These are phyloP conservation scores for Leccinum rimulosum DNA, from an alignment of 768 basidiomycete genomes.

Conservation along the genomic window DNA sequence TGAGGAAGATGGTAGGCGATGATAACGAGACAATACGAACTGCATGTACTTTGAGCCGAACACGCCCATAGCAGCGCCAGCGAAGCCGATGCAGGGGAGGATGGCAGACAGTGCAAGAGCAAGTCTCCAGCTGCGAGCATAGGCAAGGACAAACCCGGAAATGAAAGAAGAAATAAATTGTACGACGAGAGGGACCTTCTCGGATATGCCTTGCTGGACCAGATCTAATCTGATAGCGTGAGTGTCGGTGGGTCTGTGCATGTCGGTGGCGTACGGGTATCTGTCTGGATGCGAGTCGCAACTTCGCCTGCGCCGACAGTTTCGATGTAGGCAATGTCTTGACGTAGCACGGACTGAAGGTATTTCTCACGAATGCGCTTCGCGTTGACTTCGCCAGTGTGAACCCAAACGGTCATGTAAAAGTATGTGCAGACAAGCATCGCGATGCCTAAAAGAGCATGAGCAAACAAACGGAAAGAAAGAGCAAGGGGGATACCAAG, in stretches of 20 bases:
- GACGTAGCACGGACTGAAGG: slow-evolving; percentile 74
- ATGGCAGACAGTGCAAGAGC: slow-evolving; percentile 82
- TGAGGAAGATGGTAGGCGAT: slow-evolving; percentile 1
- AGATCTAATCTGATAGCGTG: slow-evolving; percentile 48
- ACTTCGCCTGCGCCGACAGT: slow-evolving; percentile 91
- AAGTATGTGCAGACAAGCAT: slow-evolving; percentile 71
- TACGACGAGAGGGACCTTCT: slow-evolving; percentile 75
- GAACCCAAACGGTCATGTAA: slow-evolving; percentile 70
- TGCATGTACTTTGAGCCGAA: slow-evolving; percentile 64
- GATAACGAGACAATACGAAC: slow-evolving; percentile 39
- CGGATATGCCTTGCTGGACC: slow-evolving; percentile 87
- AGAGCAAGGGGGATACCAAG: slow-evolving; percentile 50
- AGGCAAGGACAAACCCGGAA: slow-evolving; percentile 77
- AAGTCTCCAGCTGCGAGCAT: slow-evolving; percentile 70
- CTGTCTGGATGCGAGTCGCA: slow-evolving; percentile 87
- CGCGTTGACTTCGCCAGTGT: slow-evolving; percentile 80
- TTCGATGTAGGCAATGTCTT: slow-evolving; percentile 89
- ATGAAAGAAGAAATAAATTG: slow-evolving; percentile 69
- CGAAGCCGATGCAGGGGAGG: slow-evolving; percentile 76
- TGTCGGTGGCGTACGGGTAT: slow-evolving; percentile 63
- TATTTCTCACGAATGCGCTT: slow-evolving; percentile 85
- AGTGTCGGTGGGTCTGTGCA: not conserved
- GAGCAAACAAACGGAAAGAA: not conserved
- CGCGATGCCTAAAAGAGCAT: slow-evolving; percentile 51
- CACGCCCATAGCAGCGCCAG: slow-evolving; percentile 70